These are phyloP conservation scores for Amanita polypyramis DNA, from an alignment of 768 basidiomycete species.

Conservation along the genomic window DNA sequence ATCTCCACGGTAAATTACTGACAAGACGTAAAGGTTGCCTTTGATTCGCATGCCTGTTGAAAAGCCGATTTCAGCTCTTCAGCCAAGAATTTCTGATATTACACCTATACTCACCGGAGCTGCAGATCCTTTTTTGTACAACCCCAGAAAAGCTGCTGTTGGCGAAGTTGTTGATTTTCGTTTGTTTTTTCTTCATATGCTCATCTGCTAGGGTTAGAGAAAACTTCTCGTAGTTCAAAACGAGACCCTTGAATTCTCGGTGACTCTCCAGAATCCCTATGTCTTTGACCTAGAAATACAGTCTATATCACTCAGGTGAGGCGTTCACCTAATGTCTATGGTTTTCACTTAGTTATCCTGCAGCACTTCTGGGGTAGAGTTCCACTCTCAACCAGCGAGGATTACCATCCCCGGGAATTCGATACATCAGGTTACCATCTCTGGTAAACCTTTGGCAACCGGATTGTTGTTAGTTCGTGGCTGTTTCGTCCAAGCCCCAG, in stretches of 20 bases:
- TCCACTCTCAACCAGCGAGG: conserved; percentile 54
- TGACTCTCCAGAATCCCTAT: conserved; percentile 87
- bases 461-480: conserved; percentile 71
- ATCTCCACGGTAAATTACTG: background rate
- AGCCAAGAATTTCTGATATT: conserved; percentile 26
- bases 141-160: conserved; percentile 58
- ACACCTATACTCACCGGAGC: conserved; percentile 45
- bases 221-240: conserved; percentile 69
- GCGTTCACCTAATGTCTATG: background rate
- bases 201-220: conserved; percentile 23
- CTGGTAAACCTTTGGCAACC: conserved; percentile 51
- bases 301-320: conserved; percentile 70
- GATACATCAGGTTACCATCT: conserved; percentile 60
- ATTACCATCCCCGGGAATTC: conserved; percentile 66
- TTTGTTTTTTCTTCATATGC: background rate
- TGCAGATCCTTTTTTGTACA: conserved; percentile 84
- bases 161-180: conserved; percentile 37
- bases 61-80: conserved; percentile 51
- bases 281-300: conserved; percentile 87
- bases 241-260: conserved; percentile 71
- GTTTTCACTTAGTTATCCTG: conserved; percentile 4
- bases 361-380: conserved; percentile 76
- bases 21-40: conserved; percentile 42
- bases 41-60: conserved; percentile 62
- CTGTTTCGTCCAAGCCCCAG: conserved; percentile 66